Base-by-base conservation (phyloP, 2,329 filamentous ascomycete species). In the Plectosphaerella sp. region DNA sequence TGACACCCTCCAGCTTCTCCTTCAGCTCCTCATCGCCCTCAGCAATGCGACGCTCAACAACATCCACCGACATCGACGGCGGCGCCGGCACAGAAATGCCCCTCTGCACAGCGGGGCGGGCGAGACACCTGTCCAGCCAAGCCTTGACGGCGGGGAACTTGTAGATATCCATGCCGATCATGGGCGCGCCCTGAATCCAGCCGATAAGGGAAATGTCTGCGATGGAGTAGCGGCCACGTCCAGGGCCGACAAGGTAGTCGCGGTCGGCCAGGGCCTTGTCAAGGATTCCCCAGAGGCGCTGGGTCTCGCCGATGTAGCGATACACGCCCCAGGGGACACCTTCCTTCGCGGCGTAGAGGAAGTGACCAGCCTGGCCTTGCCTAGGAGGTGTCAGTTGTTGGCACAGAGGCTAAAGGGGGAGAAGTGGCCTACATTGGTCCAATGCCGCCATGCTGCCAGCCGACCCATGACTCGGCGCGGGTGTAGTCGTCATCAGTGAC, bases 361-460 rank as follows among this genome's bases (percentile, higher is more conserved):
- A 92, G 70, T 92, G 87, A 67, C 88, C 86, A 53, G 86, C 84
- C 65, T 91, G 88, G 22, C 84, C 88, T 67, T 91, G 87, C 80
- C 84, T 86, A 49, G 8, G 28, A 7, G 28, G 28, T 9, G 11
- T 33, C 11, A 33, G 28, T 12, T 3, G 11, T 43, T 8, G 51
- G 9, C 5, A 37, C 14, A 41, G n/a, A 24, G 35, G 16, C 28
- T 4, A 12, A 14, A 45, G 20, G 4, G 45, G 22, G 9, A 24
- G 8, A 28, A 16, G 9, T 11, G 12, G 3, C 62, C 54, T 52
- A 64, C 75, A 80, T 80, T 3, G 88, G 87, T 1, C 87, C 87
- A 3, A 90, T 62, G 2, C 87, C 87, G n/a, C 84, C 86, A 61
- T 89, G 88, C 71, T 91, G 84, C 82, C 83, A 88, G 39, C 79